Base-by-base conservation (phyloP, 148 eudicot genomes). In the Nepenthes gracilis region DNA sequence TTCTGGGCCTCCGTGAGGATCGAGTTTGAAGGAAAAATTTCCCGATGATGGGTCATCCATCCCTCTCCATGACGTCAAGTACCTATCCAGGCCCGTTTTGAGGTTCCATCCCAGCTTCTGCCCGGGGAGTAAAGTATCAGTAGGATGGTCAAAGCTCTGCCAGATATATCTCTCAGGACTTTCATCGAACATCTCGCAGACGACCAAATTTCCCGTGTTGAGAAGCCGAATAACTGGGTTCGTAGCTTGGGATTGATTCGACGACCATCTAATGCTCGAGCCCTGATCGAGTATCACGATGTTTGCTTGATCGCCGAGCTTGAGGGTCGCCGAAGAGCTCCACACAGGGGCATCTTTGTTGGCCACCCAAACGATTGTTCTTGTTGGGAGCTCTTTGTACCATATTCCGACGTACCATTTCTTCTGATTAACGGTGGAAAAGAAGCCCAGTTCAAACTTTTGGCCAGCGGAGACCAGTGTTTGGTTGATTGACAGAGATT, bases 1-100 rank as follows among this genome's bases (percentile, higher is more conserved):
- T 36, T 80, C 80, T 51, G 83, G 83, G 70, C 67, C 77, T 23
- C 80, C 83, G 6, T 45, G 56, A 14, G 63, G 78, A 52, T 80
- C 68, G 36, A 76, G 9, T 47, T 47, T 61, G 49, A 73, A 76
- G 1, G 72, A 60, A 37, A 35, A 75, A 51, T 57, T 70, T 33
- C 83, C 83, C 2, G 67, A 5, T 5, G 70, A 35, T 12, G 83
- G 83, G 23, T 80, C 75, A 14, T 45, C 56, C 0, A 32, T 14
- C 1, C 55, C 37, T 5, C 9, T 14, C 83, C 83, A 80, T 8
- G 83, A 70, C 2, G 64, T 67, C 23, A 80, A 35, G 35, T 40
- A 66, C 65, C 67, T 58, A 53, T 79, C 43, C 10, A 72, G 37
- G 51, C 76, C 73, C 43, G 74, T 57, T 59, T 71, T 66, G 9